Evolutionary conservation across 768 basidiomycete genomes (phyloP), one percentile per base, ranked within the genome.

Genomic region (Amanita rubescens): DNA sequence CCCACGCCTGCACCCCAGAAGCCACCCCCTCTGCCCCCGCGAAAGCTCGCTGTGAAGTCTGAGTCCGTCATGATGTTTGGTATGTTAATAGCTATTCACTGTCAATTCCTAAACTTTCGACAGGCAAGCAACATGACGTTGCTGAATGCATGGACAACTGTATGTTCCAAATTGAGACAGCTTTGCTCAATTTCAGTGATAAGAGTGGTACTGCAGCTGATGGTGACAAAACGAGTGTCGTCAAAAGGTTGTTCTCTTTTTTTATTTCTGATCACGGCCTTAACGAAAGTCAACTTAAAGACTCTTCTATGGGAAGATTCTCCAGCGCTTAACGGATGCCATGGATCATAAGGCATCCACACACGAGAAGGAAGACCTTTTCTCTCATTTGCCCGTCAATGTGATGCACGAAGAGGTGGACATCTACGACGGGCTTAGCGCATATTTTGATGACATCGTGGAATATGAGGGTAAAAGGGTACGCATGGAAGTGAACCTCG

Each of bases 61-160:
- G 86, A 88, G 58, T 89, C 88, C 0, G 78, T 79, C 9, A 94
- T 94, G 91, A 89, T 93, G 83, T 94, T 94, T 61, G 91, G 90
- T 91, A 64, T 60, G 79, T 62, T 27, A 14, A 8, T 22, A 42
- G 8, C 45, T 2, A 22, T 38, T 54, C 14, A 10, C 46, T 30
- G 50, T 17, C 34, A 49, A 63, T 37, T 61, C 32, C 32, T 46
- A 44, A 57, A n/a, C 63, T 38, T 44, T 19, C 19, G 2, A 7
- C 33, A 92, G 94, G 95, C 5, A 87, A 88, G 61, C 96, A 99
- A 62, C 95, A 99, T 63, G 96, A 99, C 65, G 94, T 98, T 11
- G 87, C 95, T 0, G 96, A 99, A 69, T 97, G 95, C 69, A 92
- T 98, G 87, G 95, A 98, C 69, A 98, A 98, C 62, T 94, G 94